These are phyloP conservation scores for Coemansia sp. DNA, from an alignment of 192 early-diverging fungal genomes.

Conservation along the genomic window DNA sequence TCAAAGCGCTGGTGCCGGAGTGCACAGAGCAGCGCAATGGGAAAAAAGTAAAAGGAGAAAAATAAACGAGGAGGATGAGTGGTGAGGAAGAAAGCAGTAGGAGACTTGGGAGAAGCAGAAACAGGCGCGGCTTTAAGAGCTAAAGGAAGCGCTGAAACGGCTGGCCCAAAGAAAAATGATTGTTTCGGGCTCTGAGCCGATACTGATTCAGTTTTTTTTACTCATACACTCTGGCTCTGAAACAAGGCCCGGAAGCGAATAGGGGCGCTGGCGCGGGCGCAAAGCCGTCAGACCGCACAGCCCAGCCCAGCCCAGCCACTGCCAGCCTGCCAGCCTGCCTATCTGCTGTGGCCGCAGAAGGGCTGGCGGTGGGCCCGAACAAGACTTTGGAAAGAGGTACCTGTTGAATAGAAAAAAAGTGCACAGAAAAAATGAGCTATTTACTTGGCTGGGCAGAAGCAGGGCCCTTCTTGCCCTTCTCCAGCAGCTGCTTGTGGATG, in stretches of 20 bases:
- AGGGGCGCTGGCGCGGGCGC: too few species aligned
- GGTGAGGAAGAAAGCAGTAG: not conserved
- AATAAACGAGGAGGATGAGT: not conserved
- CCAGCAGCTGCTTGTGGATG: constrained; percentile 54
- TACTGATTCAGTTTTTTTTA: not conserved
- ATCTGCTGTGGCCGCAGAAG: too few species aligned
- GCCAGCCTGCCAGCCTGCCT: too few species aligned
- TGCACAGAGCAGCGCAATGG: not conserved
- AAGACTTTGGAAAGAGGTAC: too few species aligned
- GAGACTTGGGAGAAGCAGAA: not conserved
- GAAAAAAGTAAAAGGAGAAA: not conserved
- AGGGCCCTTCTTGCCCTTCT: constrained; percentile 46
- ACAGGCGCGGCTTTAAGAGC: not conserved
- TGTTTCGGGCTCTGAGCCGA: not conserved
- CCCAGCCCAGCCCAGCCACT: too few species aligned
- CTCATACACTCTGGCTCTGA: too few species aligned
- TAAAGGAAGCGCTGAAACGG: not conserved
- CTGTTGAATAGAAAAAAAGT: not conserved
- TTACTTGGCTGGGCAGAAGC: constrained; percentile 8
- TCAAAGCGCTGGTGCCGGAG: not conserved
- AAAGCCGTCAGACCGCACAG: too few species aligned
- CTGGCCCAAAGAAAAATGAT: too few species aligned
- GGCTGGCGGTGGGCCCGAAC: too few species aligned
- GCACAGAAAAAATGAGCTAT: constrained; percentile 6
- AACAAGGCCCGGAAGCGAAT: too few species aligned